Evolutionary conservation across 2,329 filamentous ascomycete genomes (phyloP), one percentile per base, ranked within the genome.

Genomic region (Alternaria metachromatica): DNA sequence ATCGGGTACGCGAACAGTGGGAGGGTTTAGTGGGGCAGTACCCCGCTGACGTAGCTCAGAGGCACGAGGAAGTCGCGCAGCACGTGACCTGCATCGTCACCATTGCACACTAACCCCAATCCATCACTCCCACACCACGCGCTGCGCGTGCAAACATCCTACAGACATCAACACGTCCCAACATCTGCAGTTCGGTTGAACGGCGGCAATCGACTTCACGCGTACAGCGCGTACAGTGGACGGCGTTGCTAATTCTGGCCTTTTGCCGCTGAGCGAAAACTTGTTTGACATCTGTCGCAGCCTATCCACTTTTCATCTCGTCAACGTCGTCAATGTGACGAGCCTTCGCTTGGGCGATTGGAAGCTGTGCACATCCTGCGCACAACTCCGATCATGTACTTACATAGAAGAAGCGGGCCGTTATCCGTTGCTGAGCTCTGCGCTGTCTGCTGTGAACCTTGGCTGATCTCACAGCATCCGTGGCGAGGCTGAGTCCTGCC

Each of bases 21-120:
- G 13, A 44, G 21, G 30, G 13, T 41, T 20, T 55, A 48, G 50
- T 58, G 53, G 54, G 60, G 48, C 18, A 23, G 28, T 25, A 60
- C 59, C 65, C 67, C 65, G 43, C 65, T 66, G 63, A 68, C 67
- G 67, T 69, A 62, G 54, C 41, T 37, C 26, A 28, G 51, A 54
- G 57, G 50, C 65, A 63, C 69, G 64, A 68, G 69, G 37, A 61
- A 61, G 59, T 64, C 65, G 51, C 65, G 65, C 43, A 25, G 11
- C 67, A 70, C 60, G 65, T 70, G 68, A 66, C 63, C 63, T 56
- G 62, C 60, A 45, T 71, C 68, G 70, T 67, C 46, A 26, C 20
- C 13, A 21, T 23, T 6, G 54, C 18, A 37, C 58, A 30, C 18
- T 53, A 45, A 30, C n/a, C 21, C 30, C 18, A 49, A 49, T 49